Conservation (phyloP, 2,329 filamentous ascomycete species). For the Ceratocystis papillata region DNA sequence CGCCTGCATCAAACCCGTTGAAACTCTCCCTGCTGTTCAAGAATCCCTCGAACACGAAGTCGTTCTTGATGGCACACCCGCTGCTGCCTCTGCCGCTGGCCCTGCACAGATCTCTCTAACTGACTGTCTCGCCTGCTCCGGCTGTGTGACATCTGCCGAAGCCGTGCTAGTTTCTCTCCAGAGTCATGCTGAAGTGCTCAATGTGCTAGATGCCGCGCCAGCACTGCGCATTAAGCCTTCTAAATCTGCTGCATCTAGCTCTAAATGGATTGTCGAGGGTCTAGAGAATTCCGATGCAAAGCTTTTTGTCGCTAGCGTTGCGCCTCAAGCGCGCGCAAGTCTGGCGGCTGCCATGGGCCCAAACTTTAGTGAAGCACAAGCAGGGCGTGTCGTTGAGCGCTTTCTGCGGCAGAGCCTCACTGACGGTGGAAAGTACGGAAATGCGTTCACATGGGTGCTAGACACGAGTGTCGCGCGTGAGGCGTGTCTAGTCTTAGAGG, state of each 20-base stretch:
- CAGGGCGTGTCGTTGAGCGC: constrained; percentile 71
- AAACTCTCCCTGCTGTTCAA: constrained; percentile 71
- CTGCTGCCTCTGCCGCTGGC: constrained; percentile 43
- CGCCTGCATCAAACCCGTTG: constrained; percentile 94
- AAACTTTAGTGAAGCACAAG: constrained; percentile 58
- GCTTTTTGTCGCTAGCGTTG: constrained; percentile 84
- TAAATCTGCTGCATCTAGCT: not conserved
- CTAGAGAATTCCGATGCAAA: constrained; percentile 52
- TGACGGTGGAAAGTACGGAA: constrained; percentile 58
- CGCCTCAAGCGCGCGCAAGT: constrained; percentile 80
- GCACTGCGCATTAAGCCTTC: constrained; percentile 31
- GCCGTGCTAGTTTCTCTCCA: constrained; percentile 93
- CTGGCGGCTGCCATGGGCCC: constrained; percentile 72
- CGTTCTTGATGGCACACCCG: constrained; percentile 74
- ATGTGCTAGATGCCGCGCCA: constrained; percentile 60
- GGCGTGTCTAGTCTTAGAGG: constrained; percentile 67
- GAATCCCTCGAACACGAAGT: constrained; percentile 58
- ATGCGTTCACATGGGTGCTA: constrained; percentile 76
- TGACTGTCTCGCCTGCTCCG: constrained; percentile 93
- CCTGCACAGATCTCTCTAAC: constrained; percentile 91
- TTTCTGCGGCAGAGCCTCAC: constrained; percentile 59
- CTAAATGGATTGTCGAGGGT: constrained; percentile 37
- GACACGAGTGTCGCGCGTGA: constrained; percentile 80
- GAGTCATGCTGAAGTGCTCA: constrained; percentile 82
- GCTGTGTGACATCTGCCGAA: constrained; percentile 94